Evolutionary conservation across 371 early-diverging fungal genomes (phyloP).

Genomic region (Mortierella sp.): DNA sequence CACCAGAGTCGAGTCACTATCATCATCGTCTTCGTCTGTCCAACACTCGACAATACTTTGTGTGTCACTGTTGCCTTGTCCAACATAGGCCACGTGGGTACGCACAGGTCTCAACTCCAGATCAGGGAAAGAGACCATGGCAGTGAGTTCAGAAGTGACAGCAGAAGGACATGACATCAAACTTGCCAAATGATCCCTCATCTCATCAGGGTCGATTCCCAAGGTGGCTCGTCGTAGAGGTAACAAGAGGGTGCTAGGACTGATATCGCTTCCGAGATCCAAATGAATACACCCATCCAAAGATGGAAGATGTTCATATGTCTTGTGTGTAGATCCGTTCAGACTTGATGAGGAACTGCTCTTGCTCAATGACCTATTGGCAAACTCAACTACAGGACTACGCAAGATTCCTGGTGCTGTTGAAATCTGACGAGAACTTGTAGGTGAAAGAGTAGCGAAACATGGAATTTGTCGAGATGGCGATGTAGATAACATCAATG

Average conservation of each 20-base stretch:
- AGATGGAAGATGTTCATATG: constrained; percentile 46
- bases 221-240: constrained; percentile 43
- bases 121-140: constrained; percentile 45
- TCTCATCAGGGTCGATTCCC: constrained; percentile 43
- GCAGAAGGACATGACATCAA: constrained; percentile 41
- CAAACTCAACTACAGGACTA: constrained; percentile 28
- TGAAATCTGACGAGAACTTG: no score
- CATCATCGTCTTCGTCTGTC: constrained; percentile 49
- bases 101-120: constrained; percentile 37
- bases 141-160: constrained; percentile 32
- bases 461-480: constrained; percentile 4
- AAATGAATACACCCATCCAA: constrained; percentile 54
- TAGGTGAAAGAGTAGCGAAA: no score
- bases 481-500: constrained; percentile 11
- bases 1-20: constrained; percentile 36
- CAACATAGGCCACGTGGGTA: constrained; percentile 49
- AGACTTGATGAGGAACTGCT: constrained; percentile 28
- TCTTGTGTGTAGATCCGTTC: constrained; percentile 27
- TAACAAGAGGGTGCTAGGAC: constrained; percentile 47
- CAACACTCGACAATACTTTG: constrained; percentile 48
- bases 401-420: constrained; percentile 4
- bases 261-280: constrained; percentile 45
- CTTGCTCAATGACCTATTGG: constrained; percentile 22
- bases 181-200: constrained; percentile 30
- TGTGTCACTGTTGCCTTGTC: constrained; percentile 27